Conservation (phyloP, 1,284 basidiomycete species). For the Trametes sp. region DNA sequence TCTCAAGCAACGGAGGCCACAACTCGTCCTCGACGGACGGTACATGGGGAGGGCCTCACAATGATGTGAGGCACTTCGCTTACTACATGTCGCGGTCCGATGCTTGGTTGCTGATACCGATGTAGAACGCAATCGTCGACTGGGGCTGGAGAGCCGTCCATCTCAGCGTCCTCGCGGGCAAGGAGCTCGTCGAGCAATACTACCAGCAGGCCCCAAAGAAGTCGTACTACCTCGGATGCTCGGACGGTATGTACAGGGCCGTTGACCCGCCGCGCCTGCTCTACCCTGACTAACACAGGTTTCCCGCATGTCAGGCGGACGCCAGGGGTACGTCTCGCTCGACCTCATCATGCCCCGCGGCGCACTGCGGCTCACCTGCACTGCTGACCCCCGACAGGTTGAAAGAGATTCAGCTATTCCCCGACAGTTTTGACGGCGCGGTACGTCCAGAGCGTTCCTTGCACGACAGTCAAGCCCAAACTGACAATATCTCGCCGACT, state of each 20-base stretch:
- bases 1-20: background rate
- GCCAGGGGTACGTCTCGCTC: slow-evolving; percentile 23
- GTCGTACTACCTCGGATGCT: slow-evolving; percentile 38
- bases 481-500: background rate
- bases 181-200: slow-evolving; percentile 32
- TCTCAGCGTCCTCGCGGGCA: slow-evolving; percentile 31
- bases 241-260: no score
- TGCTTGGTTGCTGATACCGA: background rate
- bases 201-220: slow-evolving; percentile 26
- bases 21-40: background rate
- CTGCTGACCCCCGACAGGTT: no score
- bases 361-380: no score
- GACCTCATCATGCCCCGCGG: background rate
- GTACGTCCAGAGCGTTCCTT: background rate
- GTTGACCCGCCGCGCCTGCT: no score
- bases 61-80: background rate
- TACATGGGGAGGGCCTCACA: background rate
- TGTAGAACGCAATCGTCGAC: slow-evolving; percentile 33
- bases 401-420: background rate
- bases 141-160: slow-evolving; percentile 36
- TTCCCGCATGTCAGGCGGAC: slow-evolving; percentile 20
- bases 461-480: no score
- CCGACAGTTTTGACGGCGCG: background rate
- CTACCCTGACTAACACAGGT: no score
- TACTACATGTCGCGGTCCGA: no score